Evolutionary conservation across 768 basidiomycete genomes (phyloP), one percentile per base, ranked within the genome.

Genomic region (Trametes punicea): DNA sequence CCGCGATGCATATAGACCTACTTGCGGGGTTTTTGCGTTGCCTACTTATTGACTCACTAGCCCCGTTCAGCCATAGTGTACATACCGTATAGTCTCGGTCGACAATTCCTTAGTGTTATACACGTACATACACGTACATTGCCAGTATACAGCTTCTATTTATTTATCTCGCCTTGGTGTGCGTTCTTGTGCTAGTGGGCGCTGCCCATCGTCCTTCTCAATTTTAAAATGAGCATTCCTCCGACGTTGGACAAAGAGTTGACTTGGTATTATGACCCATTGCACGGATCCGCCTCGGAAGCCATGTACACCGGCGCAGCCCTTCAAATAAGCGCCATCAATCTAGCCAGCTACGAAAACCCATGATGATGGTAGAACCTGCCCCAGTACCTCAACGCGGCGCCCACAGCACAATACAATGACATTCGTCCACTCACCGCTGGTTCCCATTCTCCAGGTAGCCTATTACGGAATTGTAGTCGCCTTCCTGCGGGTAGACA

Each of bases 361-460:
- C 64, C 64, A 25, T 59, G 58, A 45, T 62, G 60, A 33, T 63
- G 54, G 47, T 59, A 59, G 48, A 62, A 65, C 45, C 64, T 64
- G 40, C 38, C 16, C n/a, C 9, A 51, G 47, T 55, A 5, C 33
- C 36, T 57, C 21, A 30, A n/a, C n/a, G 13, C 44, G 10, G 20
- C 41, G 2, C 21, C 9, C 41, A 42, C 41, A 25, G 9, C 25
- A 16, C 42, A 13, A 16, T 25, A 26, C 34, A 36, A 8, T 5
- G 4, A 36, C 20, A 29, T 23, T 40, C 27, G n/a, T 15, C 20
- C 20, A 39, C 64, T 52, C 48, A 83, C 61, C 77, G 70, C 62
- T 82, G 80, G 63, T 83, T 81, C 13, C 80, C 78, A 61, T 80
- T 82, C 63, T 81, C 80, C 61, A 81, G 65, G 33, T 79, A 74